phyloP scores from a whole-genome alignment of 345 rosid species.

The Salix koriyanagi region DNA sequence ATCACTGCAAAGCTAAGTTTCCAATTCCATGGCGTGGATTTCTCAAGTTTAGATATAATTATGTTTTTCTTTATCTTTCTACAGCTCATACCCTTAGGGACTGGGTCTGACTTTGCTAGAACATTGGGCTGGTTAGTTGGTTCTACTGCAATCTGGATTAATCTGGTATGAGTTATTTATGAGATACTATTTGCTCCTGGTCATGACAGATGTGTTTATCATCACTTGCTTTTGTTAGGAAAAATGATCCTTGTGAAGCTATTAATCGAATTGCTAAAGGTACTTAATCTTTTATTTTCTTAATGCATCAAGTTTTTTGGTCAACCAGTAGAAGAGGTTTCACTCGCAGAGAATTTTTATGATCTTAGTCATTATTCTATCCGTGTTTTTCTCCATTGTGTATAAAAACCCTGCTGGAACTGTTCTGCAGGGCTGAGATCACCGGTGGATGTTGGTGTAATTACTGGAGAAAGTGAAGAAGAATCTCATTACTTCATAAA shows the following conservation, averaged over 20 bases:
- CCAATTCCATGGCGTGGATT: neutral
- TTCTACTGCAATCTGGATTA: constrained; percentile 14
- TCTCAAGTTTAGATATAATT: constrained; percentile 17
- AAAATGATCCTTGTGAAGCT: constrained; percentile 74
- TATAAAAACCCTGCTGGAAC: too few relatives aligned
- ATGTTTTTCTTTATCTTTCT: constrained; percentile 12
- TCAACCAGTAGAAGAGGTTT: neutral
- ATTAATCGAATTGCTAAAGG: constrained; percentile 81
- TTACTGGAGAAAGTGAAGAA: constrained; percentile 43
- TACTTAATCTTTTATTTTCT: constrained; percentile 18
- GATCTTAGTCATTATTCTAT: neutral
- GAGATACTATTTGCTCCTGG: neutral
- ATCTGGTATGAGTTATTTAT: neutral
- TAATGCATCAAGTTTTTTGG: neutral
- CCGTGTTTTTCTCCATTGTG: too few relatives aligned
- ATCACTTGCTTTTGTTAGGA: constrained; percentile 44
- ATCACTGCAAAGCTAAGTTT: neutral
- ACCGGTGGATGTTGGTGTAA: constrained; percentile 68
- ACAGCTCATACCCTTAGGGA: constrained; percentile 92
- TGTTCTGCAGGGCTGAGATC: constrained; percentile 61
- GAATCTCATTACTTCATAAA: constrained; percentile 77
- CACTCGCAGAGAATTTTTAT: neutral
- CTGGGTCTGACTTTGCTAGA: constrained; percentile 94
- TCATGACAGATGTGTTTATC: constrained; percentile 8
- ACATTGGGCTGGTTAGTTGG: constrained; percentile 88